Base-by-base conservation (phyloP, 805 yeast genomes). In the Sugiyamaella floridensis region DNA sequence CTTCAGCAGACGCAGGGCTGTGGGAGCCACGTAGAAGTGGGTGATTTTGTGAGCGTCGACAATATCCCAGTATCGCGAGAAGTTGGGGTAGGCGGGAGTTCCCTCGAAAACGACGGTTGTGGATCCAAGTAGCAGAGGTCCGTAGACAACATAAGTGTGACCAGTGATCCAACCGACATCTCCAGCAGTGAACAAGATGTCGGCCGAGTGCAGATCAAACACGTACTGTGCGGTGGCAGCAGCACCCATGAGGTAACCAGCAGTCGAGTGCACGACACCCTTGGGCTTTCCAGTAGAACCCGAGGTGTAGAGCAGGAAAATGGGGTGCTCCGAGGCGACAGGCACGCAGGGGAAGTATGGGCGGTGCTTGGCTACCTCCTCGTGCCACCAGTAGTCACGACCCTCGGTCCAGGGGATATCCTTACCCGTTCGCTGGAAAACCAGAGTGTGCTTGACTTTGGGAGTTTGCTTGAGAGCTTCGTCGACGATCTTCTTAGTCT, bases 81-180 rank as follows among this genome's bases (percentile, higher is more conserved):
- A 92, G 67, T 86, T 83, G 62, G 98, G 98, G 72, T 90, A 89
- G 37, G 96, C 97, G 40, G 98, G 98, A 14, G 98, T 93, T 56
- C 96, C 93, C 76, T 93, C 98, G 67, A 93, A 93, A 50, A 92
- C 87, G 50, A 93, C 86, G 8, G 97, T 83, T 44, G 97, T 83
- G 48, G 90, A 86, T 71, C 98, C 98, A 20, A 83, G 68, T 26
- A 82, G 72, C 61, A 92, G 79, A 41, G 98, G 98, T 55, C 98
- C 98, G 66, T 92, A 93, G 45, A 92, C 79, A 42, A 89, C 95
- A 67, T 92, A 92, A 12, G 97, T 86, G 71, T 93, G 98, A 61
- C 98, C 98, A 14, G 98, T 93, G 68, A 93, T 93, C 98, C 99
- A 92, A 66, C 99, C 98, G 53, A 93, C 88, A 69, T 93, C 98